Evolutionary conservation across 495 filamentous ascomycete species (phyloP).

Genomic region (Hyphodiscus hymeniophilus): DNA sequence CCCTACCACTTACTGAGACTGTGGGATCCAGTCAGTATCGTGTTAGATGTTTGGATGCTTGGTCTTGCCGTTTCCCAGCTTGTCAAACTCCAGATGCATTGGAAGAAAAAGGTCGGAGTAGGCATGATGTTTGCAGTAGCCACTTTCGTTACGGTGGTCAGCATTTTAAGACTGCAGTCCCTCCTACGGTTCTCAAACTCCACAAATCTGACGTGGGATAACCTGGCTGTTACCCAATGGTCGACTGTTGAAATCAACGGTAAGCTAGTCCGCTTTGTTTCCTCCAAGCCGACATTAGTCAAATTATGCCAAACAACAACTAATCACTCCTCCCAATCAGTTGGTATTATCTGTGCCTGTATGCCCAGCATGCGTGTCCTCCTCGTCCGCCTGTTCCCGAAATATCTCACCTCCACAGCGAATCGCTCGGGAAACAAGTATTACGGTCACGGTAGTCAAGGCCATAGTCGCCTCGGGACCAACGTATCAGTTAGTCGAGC

Average conservation of each 20-base stretch:
- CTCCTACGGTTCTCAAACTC: constrained; percentile 15
- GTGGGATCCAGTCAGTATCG: constrained; percentile 42
- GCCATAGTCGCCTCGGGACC: not conserved
- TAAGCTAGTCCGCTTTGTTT: too few relatives aligned
- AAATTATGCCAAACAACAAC: too few relatives aligned
- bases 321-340: too few relatives aligned
- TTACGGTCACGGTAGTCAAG: constrained; percentile 4
- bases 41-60: constrained; percentile 44
- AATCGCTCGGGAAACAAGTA: not conserved
- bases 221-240: constrained; percentile 12
- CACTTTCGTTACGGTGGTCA: constrained; percentile 30
- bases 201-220: constrained; percentile 14
- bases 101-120: constrained; percentile 40
- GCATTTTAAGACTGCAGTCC: constrained; percentile 20
- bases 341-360: constrained; percentile 26
- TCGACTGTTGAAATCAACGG: constrained; percentile 24
- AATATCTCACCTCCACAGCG: constrained; percentile 6
- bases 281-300: too few relatives aligned
- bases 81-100: constrained; percentile 31
- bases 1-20: too few relatives aligned
- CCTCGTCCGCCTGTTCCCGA: constrained; percentile 12
- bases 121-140: constrained; percentile 45
- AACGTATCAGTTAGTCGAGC: constrained; percentile 3
- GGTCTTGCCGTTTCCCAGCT: constrained; percentile 41
- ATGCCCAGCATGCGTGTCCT: constrained; percentile 21